A percentile compares a stretch with the other conserved stretches of the same genome.
Evolutionary conservation across 2,329 filamentous ascomycete genomes (phyloP).

Genomic region (Gyromitra esculenta): DNA sequence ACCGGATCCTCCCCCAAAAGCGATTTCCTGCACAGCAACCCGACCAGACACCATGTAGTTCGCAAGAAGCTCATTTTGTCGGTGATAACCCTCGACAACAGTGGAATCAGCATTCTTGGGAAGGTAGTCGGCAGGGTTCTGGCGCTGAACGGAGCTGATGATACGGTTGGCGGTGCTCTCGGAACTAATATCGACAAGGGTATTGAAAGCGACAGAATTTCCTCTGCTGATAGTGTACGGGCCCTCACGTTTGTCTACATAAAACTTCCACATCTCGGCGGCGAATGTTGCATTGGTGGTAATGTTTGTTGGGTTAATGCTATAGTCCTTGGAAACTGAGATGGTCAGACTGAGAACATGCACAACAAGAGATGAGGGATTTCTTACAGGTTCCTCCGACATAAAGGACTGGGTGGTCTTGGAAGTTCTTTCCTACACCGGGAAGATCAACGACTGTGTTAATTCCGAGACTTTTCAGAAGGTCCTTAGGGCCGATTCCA

Average conservation of each 20-base stretch:
- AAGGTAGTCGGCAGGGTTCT: constrained; percentile 25
- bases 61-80: constrained; percentile 39
- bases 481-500: constrained; percentile 67
- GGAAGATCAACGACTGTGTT: constrained; percentile 68
- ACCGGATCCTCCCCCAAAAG: constrained; percentile 32
- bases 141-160: constrained; percentile 18
- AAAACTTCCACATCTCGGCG: constrained; percentile 34
- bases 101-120: constrained; percentile 29
- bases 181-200: constrained; percentile 30
- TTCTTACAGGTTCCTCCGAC: constrained; percentile 29
- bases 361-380: too few species aligned
- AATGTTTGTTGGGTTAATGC: constrained; percentile 64
- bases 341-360: constrained; percentile 62
- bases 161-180: background rate
- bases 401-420: constrained; percentile 62
- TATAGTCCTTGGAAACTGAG: constrained; percentile 68
- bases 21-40: constrained; percentile 36
- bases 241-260: constrained; percentile 32
- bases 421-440: constrained; percentile 67
- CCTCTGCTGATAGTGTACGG: constrained; percentile 45
- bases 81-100: constrained; percentile 40
- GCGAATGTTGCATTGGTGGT: constrained; percentile 67
- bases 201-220: constrained; percentile 38
- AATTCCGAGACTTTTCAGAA: constrained; percentile 63
- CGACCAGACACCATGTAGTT: constrained; percentile 19